Evolutionary conservation across 176 grass and related monocot genomes (phyloP).

Genomic region (Hyparrhenia diplandra): DNA sequence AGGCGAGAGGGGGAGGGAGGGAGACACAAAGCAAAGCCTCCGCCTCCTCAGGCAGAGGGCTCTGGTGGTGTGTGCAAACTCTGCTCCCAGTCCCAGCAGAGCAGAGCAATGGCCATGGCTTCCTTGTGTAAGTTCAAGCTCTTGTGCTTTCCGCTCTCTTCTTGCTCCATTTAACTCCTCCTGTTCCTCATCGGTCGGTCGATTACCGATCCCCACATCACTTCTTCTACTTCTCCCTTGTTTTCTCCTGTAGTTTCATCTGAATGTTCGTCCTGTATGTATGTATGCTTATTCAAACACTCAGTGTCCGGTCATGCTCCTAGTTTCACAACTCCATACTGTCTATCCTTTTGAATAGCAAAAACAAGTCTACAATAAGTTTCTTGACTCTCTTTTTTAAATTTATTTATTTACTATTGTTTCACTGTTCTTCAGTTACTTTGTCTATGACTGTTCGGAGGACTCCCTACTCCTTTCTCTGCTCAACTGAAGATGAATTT

Average conservation of each 20-base stretch:
- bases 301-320: too few species aligned
- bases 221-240: background rate
- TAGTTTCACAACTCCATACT: too few species aligned
- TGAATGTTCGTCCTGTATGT: too few species aligned
- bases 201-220: background rate
- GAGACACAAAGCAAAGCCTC: background rate
- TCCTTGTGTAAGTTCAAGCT: constrained; percentile 10
- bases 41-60: background rate
- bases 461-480: background rate
- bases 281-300: too few species aligned
- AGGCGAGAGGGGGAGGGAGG: background rate
- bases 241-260: background rate
- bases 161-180: background rate
- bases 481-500: background rate
- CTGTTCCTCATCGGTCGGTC: background rate
- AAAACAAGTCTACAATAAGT: too few species aligned
- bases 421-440: background rate
- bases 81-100: background rate
- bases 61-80: background rate
- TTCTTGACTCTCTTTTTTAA: too few species aligned
- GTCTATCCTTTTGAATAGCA: too few species aligned
- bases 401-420: too few species aligned
- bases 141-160: background rate
- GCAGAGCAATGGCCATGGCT: constrained; percentile 7
- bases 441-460: background rate